These are phyloP conservation scores for Hericium erinaceus DNA, from an alignment of 768 basidiomycete genomes.

Conservation along the genomic window DNA sequence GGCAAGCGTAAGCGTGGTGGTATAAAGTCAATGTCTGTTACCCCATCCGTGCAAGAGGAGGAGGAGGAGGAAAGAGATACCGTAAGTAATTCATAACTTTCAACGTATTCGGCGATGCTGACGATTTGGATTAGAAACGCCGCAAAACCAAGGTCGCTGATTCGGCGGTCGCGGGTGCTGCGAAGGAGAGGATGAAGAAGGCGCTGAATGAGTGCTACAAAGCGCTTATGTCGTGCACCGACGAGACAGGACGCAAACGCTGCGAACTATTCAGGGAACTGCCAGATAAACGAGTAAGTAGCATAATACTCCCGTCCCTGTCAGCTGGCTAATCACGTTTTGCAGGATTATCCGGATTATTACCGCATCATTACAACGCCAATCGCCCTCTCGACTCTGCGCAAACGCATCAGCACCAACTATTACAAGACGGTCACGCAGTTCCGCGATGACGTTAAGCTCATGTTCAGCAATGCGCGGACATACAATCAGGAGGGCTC, in stretches of 20 bases:
- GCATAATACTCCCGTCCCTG: not conserved
- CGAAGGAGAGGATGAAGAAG: constrained; percentile 74
- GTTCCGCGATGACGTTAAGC: constrained; percentile 72
- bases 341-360: constrained; percentile 84
- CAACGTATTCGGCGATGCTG: not conserved
- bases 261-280: constrained; percentile 83
- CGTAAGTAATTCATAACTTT: constrained; percentile 30
- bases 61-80: constrained; percentile 69
- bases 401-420: constrained; percentile 58
- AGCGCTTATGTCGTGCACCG: constrained; percentile 64
- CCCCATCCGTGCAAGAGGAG: constrained; percentile 63
- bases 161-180: constrained; percentile 26
- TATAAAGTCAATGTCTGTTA: constrained; percentile 65
- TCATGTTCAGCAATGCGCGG: constrained; percentile 92
- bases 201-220: constrained; percentile 68
- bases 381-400: constrained; percentile 81
- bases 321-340: constrained; percentile 11
- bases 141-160: constrained; percentile 67
- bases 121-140: constrained; percentile 52
- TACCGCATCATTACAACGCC: constrained; percentile 82
- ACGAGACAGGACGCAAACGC: constrained; percentile 65
- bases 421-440: constrained; percentile 67
- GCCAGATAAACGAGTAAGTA: constrained; percentile 64
- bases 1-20: constrained; percentile 68
- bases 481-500: constrained; percentile 93